These are phyloP conservation scores for Knufia fluminis DNA, from an alignment of 2,329 filamentous ascomycete species.

Conservation along the genomic window DNA sequence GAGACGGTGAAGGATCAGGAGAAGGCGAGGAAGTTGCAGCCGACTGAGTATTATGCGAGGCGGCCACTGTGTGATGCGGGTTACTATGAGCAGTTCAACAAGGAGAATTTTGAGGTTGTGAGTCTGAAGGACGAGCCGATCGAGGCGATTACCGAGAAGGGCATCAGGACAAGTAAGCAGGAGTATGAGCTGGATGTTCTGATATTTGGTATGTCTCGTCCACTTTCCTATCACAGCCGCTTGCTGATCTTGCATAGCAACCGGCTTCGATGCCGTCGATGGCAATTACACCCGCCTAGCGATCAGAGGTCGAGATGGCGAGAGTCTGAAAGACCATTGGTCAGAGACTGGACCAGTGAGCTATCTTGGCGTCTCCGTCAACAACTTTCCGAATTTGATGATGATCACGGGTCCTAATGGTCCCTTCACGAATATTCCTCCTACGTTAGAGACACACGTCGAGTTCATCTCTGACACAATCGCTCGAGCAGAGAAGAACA, in stretches of 20 bases:
- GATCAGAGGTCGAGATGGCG: conserved; percentile 25
- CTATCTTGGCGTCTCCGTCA: conserved; percentile 32
- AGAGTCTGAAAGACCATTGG: conserved; percentile 29
- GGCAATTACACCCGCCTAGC: conserved; percentile 27
- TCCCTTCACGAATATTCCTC: conserved; percentile 32
- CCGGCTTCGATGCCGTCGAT: conserved; percentile 31
- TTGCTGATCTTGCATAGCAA: background rate
- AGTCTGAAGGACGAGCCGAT: conserved; percentile 26
- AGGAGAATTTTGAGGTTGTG: conserved; percentile 39
- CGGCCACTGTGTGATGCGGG: conserved; percentile 40
- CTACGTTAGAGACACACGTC: conserved; percentile 30
- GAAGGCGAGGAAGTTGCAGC: conserved; percentile 28
- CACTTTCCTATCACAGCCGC: background rate
- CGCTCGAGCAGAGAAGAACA: conserved; percentile 40
- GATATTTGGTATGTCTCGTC: conserved; percentile 11
- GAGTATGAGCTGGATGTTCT: conserved; percentile 25
- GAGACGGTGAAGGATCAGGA: conserved; percentile 27
- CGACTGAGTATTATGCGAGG: conserved; percentile 47
- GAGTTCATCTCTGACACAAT: conserved; percentile 41
- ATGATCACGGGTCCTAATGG: conserved; percentile 33
- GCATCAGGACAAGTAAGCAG: conserved; percentile 22
- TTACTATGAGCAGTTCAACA: conserved; percentile 44
- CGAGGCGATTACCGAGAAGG: conserved; percentile 19
- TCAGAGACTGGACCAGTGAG: conserved; percentile 24
- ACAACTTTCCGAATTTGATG: conserved; percentile 39